Conservation (phyloP, 805 yeast genomes). For the Maudiozyma turicensis region DNA sequence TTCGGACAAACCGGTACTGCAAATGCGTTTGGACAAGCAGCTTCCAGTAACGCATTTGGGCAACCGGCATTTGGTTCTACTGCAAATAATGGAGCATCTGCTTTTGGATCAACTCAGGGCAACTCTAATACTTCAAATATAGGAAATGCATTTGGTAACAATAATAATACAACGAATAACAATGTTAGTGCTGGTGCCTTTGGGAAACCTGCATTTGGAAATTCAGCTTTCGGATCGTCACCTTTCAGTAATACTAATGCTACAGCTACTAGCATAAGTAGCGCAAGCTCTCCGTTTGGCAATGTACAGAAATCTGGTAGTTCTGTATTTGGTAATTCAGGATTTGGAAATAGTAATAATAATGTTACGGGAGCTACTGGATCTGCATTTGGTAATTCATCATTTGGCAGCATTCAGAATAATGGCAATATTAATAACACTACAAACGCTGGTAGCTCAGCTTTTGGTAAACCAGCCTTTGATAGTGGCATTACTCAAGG, state of each 20-base stretch:
- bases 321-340: conserved; percentile 1
- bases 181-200: conserved; percentile 2
- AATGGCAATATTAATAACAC: no score
- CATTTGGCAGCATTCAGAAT: no score
- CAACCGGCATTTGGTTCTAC: not conserved
- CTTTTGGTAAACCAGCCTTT: conserved; percentile 14
- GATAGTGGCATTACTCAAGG: conserved; percentile 1
- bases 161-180: not conserved
- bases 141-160: not conserved
- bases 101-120: not conserved
- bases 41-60: not conserved
- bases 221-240: not conserved
- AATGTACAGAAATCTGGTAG: not conserved
- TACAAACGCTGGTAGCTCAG: not conserved
- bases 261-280: not conserved
- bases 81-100: not conserved
- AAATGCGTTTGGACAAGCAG: not conserved
- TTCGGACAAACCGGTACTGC: not conserved
- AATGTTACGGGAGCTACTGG: not conserved
- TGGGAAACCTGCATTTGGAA: conserved; percentile 2
- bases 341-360: not conserved
- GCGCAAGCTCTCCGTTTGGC: not conserved
- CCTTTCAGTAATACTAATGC: not conserved
- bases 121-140: not conserved
- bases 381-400: no score